Conservation (phyloP, 2,329 filamentous ascomycete genomes). For the Thelonectria discophora region DNA sequence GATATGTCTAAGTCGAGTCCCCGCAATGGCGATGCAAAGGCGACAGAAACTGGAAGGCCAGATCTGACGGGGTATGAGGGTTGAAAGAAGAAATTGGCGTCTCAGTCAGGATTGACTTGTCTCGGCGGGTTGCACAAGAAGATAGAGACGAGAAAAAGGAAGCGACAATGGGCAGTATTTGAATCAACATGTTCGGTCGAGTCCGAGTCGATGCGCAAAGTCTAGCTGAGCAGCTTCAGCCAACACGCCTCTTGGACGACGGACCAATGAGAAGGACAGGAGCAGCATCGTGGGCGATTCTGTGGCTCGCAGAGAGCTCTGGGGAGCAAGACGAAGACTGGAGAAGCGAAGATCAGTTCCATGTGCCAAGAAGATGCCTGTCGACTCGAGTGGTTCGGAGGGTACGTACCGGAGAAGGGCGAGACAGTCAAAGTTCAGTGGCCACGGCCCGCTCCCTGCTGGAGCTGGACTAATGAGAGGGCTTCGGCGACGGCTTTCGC, state of each 20-base stretch:
- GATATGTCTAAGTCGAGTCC: slow-evolving; percentile 9
- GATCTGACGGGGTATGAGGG: slow-evolving; percentile 2
- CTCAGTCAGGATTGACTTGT: slow-evolving; percentile 12
- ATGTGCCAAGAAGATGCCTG: slow-evolving; percentile 23
- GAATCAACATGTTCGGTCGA: slow-evolving; percentile 29
- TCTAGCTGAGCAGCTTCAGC: slow-evolving; percentile 25
- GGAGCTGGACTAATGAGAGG: background rate
- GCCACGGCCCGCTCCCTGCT: background rate
- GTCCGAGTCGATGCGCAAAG: slow-evolving; percentile 15
- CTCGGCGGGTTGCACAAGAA: slow-evolving; percentile 15
- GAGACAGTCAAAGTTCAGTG: background rate
- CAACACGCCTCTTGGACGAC: slow-evolving; percentile 25
- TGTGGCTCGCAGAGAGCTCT: slow-evolving; percentile 35
- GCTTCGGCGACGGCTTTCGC: slow-evolving; percentile 4
- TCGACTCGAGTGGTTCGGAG: background rate
- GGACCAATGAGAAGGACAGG: slow-evolving; percentile 36
- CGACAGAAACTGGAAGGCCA: slow-evolving; percentile 2
- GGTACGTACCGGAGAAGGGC: background rate
- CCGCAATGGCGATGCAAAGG: background rate
- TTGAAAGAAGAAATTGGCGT: slow-evolving; percentile 6
- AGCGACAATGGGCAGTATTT: slow-evolving; percentile 41
- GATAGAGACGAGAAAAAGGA: slow-evolving; percentile 8
- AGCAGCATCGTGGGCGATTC: slow-evolving; percentile 42
- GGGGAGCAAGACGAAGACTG: slow-evolving; percentile 13
- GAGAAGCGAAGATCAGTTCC: background rate